Base-by-base conservation (phyloP, 1,284 basidiomycete genomes). In the Singerocomus inundabilis region DNA sequence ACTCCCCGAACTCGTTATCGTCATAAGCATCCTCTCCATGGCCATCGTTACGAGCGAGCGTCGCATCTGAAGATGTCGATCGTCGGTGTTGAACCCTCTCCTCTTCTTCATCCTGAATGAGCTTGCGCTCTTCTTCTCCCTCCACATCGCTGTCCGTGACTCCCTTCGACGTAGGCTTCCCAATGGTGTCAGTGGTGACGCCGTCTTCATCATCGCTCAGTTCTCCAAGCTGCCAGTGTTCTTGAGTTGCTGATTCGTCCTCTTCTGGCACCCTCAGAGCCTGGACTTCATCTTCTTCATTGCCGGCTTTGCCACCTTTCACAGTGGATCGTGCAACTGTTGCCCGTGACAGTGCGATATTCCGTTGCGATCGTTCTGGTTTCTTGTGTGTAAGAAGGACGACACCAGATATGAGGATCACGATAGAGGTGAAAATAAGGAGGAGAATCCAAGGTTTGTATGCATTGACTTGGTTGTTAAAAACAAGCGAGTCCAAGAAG, bases 401-500 rank as follows among this genome's bases (percentile, higher is more conserved):
- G 35, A 97, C 93, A 5, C 93, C 93, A 0, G 79, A 82, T 40
- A 97, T 87, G 49, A 97, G 83, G 38, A 95, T 77, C 33, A 82
- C 70, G 57, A 97, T 93, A 1, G 91, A 92, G 38, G 85, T 68
- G 63, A 91, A 93, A 54, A 95, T 91, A 44, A 91, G 78, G 71
- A 93, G 88, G 18, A 95, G 80, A 1, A 86, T 84, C 91, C 92
- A 94, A 15, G 85, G 78, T 50, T 86, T 76, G 68, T 94, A 97
- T 16, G 90, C 80, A 52, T 82, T 84, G 1, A 91, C 81, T 71
- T 91, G 81, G 61, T 93, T 74, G 62, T 91, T 91, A 70, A 93
- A 93, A 9, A 89, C 76, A 59, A 90, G 69, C 8, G 85, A 82
- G 60, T 88, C 77, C 51, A 89, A 66, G 70, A 86, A 90, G 6